Evolutionary conservation across 2,329 filamentous ascomycete species (phyloP).

Genomic region (Penicillium occitanis): DNA sequence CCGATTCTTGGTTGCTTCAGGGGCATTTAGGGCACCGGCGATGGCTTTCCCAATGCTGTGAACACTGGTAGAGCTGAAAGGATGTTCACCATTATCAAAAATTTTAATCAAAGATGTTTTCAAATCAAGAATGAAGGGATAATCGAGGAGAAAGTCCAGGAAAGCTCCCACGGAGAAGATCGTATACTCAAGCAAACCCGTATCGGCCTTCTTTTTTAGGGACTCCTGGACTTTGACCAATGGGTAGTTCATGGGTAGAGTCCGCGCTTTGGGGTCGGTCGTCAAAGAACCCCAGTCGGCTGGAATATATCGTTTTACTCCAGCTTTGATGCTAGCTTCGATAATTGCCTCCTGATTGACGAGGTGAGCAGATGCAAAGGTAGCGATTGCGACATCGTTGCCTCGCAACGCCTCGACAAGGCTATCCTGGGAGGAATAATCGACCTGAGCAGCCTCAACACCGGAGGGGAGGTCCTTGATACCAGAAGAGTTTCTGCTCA

Average conservation of each 20-base stretch:
- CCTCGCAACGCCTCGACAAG: background rate
- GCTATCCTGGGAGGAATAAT: slow-evolving; percentile 1
- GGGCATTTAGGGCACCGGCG: background rate
- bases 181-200: too few species aligned
- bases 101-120: background rate
- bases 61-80: background rate
- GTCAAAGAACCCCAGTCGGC: background rate
- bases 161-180: too few species aligned
- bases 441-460: background rate
- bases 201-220: too few species aligned
- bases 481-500: background rate
- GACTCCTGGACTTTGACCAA: too few species aligned
- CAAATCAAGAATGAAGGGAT: too few species aligned
- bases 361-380: background rate
- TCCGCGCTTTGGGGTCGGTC: background rate
- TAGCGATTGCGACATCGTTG: slow-evolving; percentile 1
- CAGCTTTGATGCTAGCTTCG: background rate
- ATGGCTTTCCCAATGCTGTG: background rate
- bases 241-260: background rate
- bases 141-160: too few species aligned
- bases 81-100: background rate
- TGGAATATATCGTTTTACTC: slow-evolving; percentile 1
- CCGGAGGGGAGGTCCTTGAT: background rate
- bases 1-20: background rate
- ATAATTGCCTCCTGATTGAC: background rate